These are phyloP conservation scores for Penicillium carneum DNA, from an alignment of 2,329 filamentous ascomycete genomes.

Conservation along the genomic window DNA sequence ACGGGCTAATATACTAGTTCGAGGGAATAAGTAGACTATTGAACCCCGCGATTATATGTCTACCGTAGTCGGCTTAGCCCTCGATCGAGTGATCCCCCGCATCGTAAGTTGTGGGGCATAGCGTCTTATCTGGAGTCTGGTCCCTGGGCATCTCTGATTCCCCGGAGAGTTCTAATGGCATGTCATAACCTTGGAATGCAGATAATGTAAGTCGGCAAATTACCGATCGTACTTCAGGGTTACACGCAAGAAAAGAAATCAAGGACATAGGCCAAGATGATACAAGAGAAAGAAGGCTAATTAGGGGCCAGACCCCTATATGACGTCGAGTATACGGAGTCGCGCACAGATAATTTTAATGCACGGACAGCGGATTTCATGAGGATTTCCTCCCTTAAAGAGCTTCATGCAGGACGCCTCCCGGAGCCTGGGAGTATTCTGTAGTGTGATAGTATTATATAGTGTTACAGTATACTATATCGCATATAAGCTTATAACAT, in stretches of 20 bases:
- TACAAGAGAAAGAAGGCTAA: constrained; percentile 18
- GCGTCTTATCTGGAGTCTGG: no score
- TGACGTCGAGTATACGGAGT: constrained; percentile 25
- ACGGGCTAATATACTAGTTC: background rate
- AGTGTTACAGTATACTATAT: background rate
- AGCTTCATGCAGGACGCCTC: constrained; percentile 27
- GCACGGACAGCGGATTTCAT: constrained; percentile 4
- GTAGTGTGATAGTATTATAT: background rate
- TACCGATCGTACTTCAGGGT: background rate
- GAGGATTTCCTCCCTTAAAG: constrained; percentile 12
- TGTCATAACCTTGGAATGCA: background rate
- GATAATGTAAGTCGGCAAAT: background rate
- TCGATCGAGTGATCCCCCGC: constrained; percentile 2
- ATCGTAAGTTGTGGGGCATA: background rate
- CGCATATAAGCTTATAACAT: background rate
- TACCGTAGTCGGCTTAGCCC: constrained; percentile 3
- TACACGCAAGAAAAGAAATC: background rate
- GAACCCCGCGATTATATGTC: background rate
- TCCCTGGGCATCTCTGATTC: background rate
- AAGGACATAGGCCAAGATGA: background rate
- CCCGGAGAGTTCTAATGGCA: background rate
- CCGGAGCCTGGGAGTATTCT: background rate
- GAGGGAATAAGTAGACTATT: background rate
- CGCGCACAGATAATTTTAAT: constrained; percentile 21
- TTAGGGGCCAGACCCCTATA: constrained; percentile 26